Base-by-base conservation (phyloP, 768 basidiomycete species). In the Trametes maxima region DNA sequence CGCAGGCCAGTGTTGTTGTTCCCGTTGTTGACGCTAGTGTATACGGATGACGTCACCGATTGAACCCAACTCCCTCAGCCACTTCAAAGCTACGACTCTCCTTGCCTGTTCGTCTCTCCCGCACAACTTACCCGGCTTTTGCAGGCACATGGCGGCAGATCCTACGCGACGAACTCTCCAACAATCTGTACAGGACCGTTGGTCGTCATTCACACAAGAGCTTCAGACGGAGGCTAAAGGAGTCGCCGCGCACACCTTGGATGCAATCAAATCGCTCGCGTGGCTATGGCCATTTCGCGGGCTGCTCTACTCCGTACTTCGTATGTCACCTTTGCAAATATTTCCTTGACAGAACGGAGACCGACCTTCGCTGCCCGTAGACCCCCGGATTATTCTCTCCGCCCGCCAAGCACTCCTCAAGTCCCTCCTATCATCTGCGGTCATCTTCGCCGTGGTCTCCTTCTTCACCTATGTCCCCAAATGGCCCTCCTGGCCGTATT, bases 391-490 rank as follows among this genome's bases (percentile, higher is more conserved):
- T 46, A 62, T 71, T 39, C 53, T 68, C 35, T 65, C 69, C 21
- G 68, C 70, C 13, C 67, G 66, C 17, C 76, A 78, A 11, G 70
- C 79, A 6, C 64, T 80, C 51, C 48, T 75, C 54, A 82, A 79
- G 65, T 76, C 76, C 16, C 66, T 79, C 16, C 5, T 70, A 25
- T 65, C 75, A 28, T 80, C 80, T 5, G 64, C 75, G 39, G 72
- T 69, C 4, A 75, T 81, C 48, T 81, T 81, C 40, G 61, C 61
- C 22, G 74, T 69, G n/a, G 67, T 87, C 65, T 85, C 86, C 66
- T 70, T 80, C 65, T 80, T 85, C 73, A 82, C 82, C 19, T 90
- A 86, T 74, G 66, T 88, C 10, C 89, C 2, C 87, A 88, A 68
- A 82, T 85, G 37, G 85, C 84, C 43, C 70, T 89, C 48, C 82